These are phyloP conservation scores for Alternaria triticina DNA, from an alignment of 2,329 filamentous ascomycete species.

Conservation along the genomic window DNA sequence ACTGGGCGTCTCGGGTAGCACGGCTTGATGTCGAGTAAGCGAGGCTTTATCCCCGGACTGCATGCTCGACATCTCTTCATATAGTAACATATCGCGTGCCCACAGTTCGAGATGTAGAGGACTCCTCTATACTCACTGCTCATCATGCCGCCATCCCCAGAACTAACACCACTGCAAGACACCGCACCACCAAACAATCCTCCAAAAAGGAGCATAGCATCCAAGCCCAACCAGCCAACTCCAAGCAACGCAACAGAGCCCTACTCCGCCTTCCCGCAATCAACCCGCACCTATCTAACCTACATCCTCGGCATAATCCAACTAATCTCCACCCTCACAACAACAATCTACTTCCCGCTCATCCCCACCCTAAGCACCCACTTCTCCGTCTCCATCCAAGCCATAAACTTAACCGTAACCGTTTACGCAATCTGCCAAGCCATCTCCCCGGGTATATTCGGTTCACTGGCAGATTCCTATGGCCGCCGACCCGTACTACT, in stretches of 20 bases:
- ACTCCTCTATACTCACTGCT: neutral
- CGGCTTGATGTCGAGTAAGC: neutral
- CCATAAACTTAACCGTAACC: slow-evolving; percentile 1
- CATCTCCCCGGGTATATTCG: neutral
- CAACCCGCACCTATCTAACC: neutral
- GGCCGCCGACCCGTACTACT: neutral
- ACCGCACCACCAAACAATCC: neutral
- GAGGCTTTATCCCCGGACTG: neutral
- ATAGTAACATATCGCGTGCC: neutral
- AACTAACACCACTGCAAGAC: neutral
- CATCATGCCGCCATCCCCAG: neutral
- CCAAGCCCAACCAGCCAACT: neutral
- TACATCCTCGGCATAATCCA: neutral
- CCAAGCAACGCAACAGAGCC: neutral
- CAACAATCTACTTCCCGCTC: neutral
- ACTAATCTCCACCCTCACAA: neutral
- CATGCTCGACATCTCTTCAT: neutral
- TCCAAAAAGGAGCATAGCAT: neutral
- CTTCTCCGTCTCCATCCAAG: neutral
- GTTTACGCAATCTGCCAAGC: neutral
- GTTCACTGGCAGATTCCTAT: neutral
- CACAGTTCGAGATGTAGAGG: neutral
- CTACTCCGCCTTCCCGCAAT: neutral
- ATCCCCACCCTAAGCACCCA: neutral
- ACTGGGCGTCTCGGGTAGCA: neutral